Conservation (phyloP, 768 basidiomycete species). For the Macrolepiota fuliginosa region DNA sequence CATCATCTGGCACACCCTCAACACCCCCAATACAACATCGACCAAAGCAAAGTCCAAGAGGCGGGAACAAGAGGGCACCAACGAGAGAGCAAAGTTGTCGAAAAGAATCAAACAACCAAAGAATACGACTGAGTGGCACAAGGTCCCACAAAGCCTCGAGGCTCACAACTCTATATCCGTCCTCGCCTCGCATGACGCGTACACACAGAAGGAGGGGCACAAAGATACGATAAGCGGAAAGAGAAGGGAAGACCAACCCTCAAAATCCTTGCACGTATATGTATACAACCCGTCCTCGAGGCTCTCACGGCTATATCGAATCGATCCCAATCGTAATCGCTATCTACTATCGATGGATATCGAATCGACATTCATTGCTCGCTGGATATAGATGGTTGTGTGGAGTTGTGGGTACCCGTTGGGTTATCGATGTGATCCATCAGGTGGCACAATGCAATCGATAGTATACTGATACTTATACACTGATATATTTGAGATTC, state of each 20-base stretch:
- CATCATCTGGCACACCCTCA: no score
- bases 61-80: no score
- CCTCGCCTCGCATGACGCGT: neutral
- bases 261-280: neutral
- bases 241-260: neutral
- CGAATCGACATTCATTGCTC: neutral
- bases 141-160: neutral
- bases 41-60: no score
- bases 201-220: neutral
- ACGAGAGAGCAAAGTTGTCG: no score
- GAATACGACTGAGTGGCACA: no score
- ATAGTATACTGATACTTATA: neutral
- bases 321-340: neutral
- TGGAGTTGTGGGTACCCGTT: neutral
- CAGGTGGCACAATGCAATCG: no score
- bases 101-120: neutral
- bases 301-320: slow-evolving; percentile 8
- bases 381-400: neutral
- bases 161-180: neutral
- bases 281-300: neutral
- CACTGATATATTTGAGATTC: neutral
- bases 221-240: neutral
- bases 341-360: slow-evolving; percentile 4
- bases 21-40: no score
- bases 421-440: neutral